Evolutionary conservation across 2,329 filamentous ascomycete species (phyloP).

Genomic region (Trichoderma brevicompactum): DNA sequence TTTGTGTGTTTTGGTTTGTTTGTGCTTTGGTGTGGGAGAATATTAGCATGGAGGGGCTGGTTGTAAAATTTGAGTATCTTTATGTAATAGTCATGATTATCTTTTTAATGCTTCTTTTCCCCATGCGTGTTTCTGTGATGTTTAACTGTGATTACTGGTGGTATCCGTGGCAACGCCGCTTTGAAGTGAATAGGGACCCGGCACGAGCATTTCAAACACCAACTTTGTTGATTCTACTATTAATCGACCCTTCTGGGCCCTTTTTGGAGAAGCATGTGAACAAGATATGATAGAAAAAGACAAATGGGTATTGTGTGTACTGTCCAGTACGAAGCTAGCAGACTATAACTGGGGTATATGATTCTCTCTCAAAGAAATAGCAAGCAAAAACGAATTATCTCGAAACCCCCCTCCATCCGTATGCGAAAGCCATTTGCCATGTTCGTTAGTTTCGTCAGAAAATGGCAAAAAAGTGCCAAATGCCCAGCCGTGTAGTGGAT

Average conservation of each 20-base stretch:
- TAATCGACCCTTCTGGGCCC: no score
- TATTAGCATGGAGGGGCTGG: conserved; percentile 1
- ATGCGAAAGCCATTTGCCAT: background rate
- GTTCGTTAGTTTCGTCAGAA: background rate
- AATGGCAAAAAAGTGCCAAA: background rate
- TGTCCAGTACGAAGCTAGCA: background rate
- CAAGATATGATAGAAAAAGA: background rate
- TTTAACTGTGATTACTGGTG: background rate
- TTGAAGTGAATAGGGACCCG: background rate
- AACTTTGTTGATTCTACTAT: background rate
- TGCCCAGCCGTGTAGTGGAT: background rate
- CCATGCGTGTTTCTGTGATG: background rate
- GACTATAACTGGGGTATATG: no score
- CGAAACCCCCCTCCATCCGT: background rate
- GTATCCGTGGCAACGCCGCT: no score
- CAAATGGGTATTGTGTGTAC: conserved; percentile 21
- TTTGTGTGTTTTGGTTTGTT: no score
- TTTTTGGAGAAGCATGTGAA: no score
- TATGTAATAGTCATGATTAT: conserved; percentile 23
- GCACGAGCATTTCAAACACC: background rate
- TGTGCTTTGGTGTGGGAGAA: background rate
- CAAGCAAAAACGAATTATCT: background rate
- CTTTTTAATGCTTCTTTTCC: background rate
- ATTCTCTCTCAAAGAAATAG: background rate
- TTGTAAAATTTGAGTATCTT: conserved; percentile 9